phyloP scores from a whole-genome alignment of 352 stramenopile species.

The Blastocystis sp. region DNA sequence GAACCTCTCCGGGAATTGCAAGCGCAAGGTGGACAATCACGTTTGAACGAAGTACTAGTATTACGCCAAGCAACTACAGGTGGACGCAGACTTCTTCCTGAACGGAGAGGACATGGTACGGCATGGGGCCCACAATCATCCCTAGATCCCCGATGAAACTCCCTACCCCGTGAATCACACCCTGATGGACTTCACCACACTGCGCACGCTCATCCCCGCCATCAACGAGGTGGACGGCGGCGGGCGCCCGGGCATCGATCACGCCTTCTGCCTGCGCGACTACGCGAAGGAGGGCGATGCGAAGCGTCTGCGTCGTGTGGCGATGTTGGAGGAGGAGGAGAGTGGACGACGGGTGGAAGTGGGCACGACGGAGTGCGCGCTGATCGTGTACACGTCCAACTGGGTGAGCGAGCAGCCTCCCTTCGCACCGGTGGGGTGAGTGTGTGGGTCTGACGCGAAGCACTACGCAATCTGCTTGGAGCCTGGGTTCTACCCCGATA shows the following conservation, averaged over 20 bases:
- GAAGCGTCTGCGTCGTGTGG: constrained; percentile 16
- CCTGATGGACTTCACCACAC: constrained; percentile 52
- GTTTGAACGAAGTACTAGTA: not conserved
- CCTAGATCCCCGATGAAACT: constrained; percentile 41
- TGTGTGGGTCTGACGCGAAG: not conserved
- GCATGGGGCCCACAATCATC: not conserved
- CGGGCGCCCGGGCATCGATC: constrained; percentile 56
- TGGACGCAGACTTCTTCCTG: constrained; percentile 39
- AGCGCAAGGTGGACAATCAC: constrained; percentile 69
- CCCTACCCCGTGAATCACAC: constrained; percentile 42
- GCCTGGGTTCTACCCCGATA: constrained; percentile 55
- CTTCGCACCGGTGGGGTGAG: constrained; percentile 54
- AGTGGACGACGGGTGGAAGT: constrained; percentile 50
- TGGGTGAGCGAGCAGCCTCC: constrained; percentile 50
- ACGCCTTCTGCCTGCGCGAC: constrained; percentile 46
- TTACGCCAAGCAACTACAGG: constrained; percentile 10
- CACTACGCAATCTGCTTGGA: constrained; percentile 68
- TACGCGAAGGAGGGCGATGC: constrained; percentile 27
- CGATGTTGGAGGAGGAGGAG: constrained; percentile 55
- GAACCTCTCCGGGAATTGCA: constrained; percentile 71
- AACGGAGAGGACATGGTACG: constrained; percentile 63
- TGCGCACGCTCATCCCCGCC: constrained; percentile 1
- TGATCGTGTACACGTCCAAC: constrained; percentile 69
- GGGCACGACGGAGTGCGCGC: constrained; percentile 52
- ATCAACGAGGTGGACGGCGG: constrained; percentile 51